phyloP scores from a whole-genome alignment of 179 eudicot species.

The Beta corolliflora region DNA sequence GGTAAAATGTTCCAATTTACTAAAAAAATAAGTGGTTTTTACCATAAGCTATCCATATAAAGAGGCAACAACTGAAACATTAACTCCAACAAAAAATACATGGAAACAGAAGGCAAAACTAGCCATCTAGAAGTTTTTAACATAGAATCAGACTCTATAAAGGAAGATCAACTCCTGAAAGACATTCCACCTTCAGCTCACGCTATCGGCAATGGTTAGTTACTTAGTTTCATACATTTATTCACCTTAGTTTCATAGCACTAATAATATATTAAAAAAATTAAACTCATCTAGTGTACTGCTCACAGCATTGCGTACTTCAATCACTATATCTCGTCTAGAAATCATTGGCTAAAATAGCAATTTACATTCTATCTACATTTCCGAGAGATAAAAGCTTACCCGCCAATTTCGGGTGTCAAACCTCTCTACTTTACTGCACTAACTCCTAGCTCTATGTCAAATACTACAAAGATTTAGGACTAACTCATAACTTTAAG shows the following conservation, averaged over 20 bases:
- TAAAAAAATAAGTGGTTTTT: background rate
- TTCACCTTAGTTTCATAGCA: background rate
- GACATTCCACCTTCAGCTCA: conserved; percentile 51
- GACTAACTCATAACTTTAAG: background rate
- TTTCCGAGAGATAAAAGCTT: background rate
- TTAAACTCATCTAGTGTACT: background rate
- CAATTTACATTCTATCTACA: background rate
- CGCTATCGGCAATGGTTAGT: conserved; percentile 47
- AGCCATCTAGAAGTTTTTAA: conserved; percentile 24
- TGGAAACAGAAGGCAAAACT: conserved; percentile 34
- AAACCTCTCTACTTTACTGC: background rate
- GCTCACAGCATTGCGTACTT: background rate
- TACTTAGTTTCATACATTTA: conserved; percentile 16
- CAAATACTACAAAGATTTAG: background rate
- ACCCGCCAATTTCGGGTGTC: background rate
- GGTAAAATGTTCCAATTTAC: background rate
- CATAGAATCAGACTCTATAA: conserved; percentile 34
- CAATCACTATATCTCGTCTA: background rate
- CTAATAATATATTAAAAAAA: background rate
- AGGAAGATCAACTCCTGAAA: conserved; percentile 22
- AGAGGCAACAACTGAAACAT: background rate
- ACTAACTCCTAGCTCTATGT: background rate
- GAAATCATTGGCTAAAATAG: background rate
- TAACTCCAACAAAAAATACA: conserved; percentile 13
- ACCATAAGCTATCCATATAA: background rate